Conservation (phyloP, 345 rosid species). For the Eucalyptus victrix region DNA sequence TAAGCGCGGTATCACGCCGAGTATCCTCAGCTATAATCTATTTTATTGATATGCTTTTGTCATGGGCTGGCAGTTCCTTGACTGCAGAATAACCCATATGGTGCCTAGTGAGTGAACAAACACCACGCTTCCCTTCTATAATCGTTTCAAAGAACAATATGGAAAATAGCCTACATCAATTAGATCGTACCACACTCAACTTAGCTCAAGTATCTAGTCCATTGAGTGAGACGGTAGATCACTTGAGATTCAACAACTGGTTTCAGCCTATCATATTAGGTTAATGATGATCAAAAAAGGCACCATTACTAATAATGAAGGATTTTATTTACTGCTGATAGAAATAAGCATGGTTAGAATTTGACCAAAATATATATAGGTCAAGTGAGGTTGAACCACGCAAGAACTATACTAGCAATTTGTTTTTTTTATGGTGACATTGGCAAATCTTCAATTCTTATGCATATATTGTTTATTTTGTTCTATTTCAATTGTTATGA, state of each 20-base stretch:
- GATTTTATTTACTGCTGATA: background rate
- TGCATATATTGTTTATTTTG: background rate
- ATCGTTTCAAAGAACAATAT: no score
- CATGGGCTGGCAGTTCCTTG: rapidly evolving
- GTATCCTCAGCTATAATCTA: no score
- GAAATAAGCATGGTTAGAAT: background rate
- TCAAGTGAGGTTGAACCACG: no score
- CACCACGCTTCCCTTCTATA: no score
- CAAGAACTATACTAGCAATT: background rate
- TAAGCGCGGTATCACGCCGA: rapidly evolving
- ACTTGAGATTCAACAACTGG: no score
- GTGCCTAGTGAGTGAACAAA: no score
- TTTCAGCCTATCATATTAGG: rapidly evolving
- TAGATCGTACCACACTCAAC: no score
- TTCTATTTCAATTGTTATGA: background rate
- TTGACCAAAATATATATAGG: no score
- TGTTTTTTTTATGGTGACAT: background rate
- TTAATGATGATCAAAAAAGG: background rate
- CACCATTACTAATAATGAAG: background rate
- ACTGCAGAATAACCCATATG: rapidly evolving
- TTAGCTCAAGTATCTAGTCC: no score
- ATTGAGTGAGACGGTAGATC: rapidly evolving
- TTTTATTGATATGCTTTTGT: no score
- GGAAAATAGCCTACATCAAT: no score
- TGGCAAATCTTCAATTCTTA: background rate